Evolutionary conservation across 2,329 filamentous ascomycete genomes (phyloP).

Genomic region (Fusarium sublunatum): DNA sequence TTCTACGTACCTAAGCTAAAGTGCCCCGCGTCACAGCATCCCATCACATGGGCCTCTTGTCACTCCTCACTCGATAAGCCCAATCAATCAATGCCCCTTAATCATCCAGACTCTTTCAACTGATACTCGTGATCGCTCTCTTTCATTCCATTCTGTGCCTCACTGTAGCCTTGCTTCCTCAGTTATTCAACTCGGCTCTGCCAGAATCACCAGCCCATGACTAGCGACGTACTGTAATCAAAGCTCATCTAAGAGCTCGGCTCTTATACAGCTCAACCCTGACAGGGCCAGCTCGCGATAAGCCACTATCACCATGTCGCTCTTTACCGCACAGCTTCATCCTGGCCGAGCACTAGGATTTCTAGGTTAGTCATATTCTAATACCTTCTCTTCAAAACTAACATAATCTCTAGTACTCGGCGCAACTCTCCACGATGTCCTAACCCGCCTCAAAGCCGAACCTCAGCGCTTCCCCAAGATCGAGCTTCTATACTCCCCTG

Average conservation of each 20-base stretch:
- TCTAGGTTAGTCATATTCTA: conserved; percentile 55
- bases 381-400: background rate
- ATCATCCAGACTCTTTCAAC: background rate
- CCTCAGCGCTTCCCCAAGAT: conserved; percentile 84
- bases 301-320: conserved; percentile 53
- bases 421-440: conserved; percentile 88
- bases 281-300: conserved; percentile 38
- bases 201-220: conserved; percentile 20
- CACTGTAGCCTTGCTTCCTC: background rate
- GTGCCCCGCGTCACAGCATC: conserved; percentile 35
- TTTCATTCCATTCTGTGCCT: background rate
- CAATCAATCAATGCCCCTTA: background rate
- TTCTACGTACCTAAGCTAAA: background rate
- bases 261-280: conserved; percentile 38
- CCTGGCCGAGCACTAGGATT: conserved; percentile 75
- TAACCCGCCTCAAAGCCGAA: conserved; percentile 89
- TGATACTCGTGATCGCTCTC: conserved; percentile 35
- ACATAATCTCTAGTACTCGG: conserved; percentile 73
- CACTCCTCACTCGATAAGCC: conserved; percentile 34
- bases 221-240: conserved; percentile 5
- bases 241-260: conserved; percentile 26
- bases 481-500: conserved; percentile 82
- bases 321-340: conserved; percentile 71
- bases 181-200: background rate
- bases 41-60: conserved; percentile 38